A percentile compares a stretch with the other conserved stretches of the same genome.
phyloP scores from a whole-genome alignment of 108 stramenopile species.

The Fistulifera pelliculosa region DNA sequence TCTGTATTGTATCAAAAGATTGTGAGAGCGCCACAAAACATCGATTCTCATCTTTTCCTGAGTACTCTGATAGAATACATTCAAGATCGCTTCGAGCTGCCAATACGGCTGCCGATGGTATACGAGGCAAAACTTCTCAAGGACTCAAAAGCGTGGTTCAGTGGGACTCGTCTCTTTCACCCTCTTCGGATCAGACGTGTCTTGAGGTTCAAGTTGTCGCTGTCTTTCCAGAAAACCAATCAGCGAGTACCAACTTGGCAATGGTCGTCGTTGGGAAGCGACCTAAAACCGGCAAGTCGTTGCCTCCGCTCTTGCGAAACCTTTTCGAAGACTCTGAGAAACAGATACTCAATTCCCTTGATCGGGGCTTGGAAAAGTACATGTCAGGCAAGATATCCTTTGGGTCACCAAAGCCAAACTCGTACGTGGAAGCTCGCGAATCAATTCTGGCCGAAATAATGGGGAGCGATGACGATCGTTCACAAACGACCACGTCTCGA shows the following conservation, averaged over 20 bases:
- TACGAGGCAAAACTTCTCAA: slow-evolving; percentile 27
- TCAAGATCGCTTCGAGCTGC: slow-evolving; percentile 49
- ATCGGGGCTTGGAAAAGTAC: slow-evolving; percentile 71
- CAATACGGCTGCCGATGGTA: slow-evolving; percentile 59
- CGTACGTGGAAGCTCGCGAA: slow-evolving; percentile 4
- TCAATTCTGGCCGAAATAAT: slow-evolving; percentile 5
- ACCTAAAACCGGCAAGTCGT: background rate
- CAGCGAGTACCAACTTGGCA: slow-evolving; percentile 32
- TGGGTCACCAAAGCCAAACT: background rate
- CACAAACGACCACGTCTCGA: background rate
- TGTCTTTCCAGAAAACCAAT: slow-evolving; percentile 39
- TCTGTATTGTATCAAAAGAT: slow-evolving; percentile 61
- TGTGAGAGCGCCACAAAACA: slow-evolving; percentile 26
- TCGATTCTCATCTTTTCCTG: slow-evolving; percentile 32
- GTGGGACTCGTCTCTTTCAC: slow-evolving; percentile 65
- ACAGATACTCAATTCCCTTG: slow-evolving; percentile 50
- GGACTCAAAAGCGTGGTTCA: slow-evolving; percentile 23
- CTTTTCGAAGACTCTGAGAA: slow-evolving; percentile 70
- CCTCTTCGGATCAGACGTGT: slow-evolving; percentile 40
- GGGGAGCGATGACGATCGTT: slow-evolving; percentile 6
- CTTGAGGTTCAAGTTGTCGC: slow-evolving; percentile 72
- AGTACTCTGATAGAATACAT: slow-evolving; percentile 56
- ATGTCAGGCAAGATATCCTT: slow-evolving; percentile 39
- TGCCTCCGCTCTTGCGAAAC: slow-evolving; percentile 43
- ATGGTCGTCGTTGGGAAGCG: slow-evolving; percentile 58